Evolutionary conservation across 2,329 filamentous ascomycete genomes (phyloP).

Genomic region (Pseudogymnoascus sp.): DNA sequence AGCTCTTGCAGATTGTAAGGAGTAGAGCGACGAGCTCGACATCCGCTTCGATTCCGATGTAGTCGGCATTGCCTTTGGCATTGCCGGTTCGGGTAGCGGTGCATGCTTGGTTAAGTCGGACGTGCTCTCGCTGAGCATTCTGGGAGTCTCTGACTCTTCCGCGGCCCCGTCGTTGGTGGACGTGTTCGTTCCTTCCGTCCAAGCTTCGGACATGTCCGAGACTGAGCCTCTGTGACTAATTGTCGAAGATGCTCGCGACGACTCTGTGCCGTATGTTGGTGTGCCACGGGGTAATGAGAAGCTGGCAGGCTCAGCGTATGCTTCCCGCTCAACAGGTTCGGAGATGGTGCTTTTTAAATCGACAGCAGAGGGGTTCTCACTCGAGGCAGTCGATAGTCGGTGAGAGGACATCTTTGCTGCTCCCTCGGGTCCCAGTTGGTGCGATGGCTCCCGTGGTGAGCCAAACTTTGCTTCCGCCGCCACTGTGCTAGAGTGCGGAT

Average conservation of each 20-base stretch:
- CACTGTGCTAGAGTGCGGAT: conserved; percentile 1
- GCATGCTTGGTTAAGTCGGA: conserved; percentile 20
- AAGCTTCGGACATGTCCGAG: conserved; percentile 35
- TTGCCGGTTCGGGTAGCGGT: conserved; percentile 40
- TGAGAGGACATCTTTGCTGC: background rate
- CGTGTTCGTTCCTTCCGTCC: conserved; percentile 31
- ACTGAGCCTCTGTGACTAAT: conserved; percentile 24
- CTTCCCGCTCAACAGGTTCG: background rate
- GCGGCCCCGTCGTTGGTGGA: conserved; percentile 34
- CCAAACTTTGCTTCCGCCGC: conserved; percentile 6
- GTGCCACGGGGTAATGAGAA: conserved; percentile 8
- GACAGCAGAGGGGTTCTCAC: background rate
- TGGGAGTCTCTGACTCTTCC: conserved; percentile 43
- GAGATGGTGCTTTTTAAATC: conserved; percentile 3
- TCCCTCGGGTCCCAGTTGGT: background rate
- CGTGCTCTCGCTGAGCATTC: conserved; percentile 31
- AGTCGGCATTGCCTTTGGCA: conserved; percentile 38
- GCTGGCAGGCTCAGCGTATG: background rate
- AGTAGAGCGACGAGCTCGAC: conserved; percentile 67
- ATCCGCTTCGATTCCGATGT: conserved; percentile 55
- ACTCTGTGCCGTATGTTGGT: conserved; percentile 30
- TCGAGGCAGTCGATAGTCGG: conserved; percentile 2
- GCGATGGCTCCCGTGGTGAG: conserved; percentile 1
- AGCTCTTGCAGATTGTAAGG: conserved; percentile 48
- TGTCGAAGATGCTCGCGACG: conserved; percentile 23